Percentiles rank a stretch among this genome's conserved stretches.
These are phyloP conservation scores for Crinitomyces ghanaensis DNA, from an alignment of 805 yeast genomes.

Conservation along the genomic window DNA sequence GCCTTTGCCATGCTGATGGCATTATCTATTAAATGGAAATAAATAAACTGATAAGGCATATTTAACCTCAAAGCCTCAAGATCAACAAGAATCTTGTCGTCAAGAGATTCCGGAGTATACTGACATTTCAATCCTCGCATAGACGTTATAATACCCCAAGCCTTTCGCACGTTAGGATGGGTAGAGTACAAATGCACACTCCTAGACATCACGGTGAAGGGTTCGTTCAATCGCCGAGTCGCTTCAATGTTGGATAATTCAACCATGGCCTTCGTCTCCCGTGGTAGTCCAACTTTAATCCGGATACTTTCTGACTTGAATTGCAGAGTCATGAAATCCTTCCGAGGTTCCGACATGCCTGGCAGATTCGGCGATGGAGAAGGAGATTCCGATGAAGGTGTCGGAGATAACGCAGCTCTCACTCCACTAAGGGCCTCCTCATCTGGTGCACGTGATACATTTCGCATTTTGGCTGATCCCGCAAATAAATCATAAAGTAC, in stretches of 20 bases:
- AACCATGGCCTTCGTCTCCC: slow-evolving; percentile 35
- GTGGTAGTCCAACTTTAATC: slow-evolving; percentile 35
- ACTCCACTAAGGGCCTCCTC: background rate
- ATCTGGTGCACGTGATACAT: background rate
- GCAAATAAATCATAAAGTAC: slow-evolving; percentile 36
- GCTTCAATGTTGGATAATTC: slow-evolving; percentile 31
- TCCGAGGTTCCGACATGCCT: background rate
- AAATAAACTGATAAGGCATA: slow-evolving; percentile 63
- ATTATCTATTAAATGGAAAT: slow-evolving; percentile 73
- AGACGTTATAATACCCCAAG: slow-evolving; percentile 29
- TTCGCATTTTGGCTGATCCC: no score
- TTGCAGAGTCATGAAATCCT: slow-evolving; percentile 20
- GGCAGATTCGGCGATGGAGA: background rate
- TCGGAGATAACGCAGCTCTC: no score
- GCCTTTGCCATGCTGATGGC: slow-evolving; percentile 57
- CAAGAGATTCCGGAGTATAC: no score
- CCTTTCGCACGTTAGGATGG: slow-evolving; percentile 34
- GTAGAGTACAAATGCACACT: slow-evolving; percentile 36
- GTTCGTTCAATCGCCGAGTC: slow-evolving; percentile 18
- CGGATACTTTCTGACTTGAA: slow-evolving; percentile 19
- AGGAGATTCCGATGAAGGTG: no score
- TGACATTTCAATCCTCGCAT: slow-evolving; percentile 19
- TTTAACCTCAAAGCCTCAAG: slow-evolving; percentile 27
- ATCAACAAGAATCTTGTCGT: slow-evolving; percentile 18
- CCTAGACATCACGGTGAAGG: slow-evolving; percentile 27